Percentiles rank a stretch among this genome's conserved stretches.
Evolutionary conservation across 805 yeast genomes (phyloP).

Genomic region (Kuraishia ogatae): DNA sequence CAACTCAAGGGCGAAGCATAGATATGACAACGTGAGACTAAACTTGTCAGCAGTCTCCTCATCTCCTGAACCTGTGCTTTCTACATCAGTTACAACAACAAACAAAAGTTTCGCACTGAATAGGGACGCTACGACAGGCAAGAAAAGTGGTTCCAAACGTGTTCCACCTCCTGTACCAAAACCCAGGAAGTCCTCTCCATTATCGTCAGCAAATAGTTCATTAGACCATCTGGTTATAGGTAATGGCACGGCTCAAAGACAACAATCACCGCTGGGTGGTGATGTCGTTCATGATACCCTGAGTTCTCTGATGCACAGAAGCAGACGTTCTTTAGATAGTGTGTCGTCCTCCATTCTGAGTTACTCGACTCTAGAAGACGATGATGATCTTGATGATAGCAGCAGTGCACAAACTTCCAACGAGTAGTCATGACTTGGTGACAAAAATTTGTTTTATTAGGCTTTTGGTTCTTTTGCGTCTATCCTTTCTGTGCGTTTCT

Average conservation of each 20-base stretch:
- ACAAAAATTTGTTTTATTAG: too few species aligned
- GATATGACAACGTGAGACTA: not conserved
- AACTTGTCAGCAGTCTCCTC: not conserved
- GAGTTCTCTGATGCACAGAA: conserved; percentile 1
- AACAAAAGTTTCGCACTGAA: not conserved
- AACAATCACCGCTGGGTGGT: not conserved
- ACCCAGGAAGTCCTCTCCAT: not conserved
- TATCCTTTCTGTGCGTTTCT: not conserved
- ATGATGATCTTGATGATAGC: not conserved
- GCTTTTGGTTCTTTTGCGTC: not conserved
- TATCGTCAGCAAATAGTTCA: not conserved
- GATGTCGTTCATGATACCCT: conserved; percentile 2
- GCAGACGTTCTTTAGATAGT: not conserved
- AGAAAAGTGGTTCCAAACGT: not conserved
- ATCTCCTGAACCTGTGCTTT: not conserved
- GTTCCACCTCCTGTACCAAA: conserved; percentile 1
- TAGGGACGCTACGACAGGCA: not conserved
- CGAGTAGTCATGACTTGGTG: not conserved
- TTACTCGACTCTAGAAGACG: not conserved
- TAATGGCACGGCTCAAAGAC: not conserved
- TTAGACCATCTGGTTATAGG: not conserved
- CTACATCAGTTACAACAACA: not conserved
- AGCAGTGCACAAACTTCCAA: not conserved
- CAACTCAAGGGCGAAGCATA: not conserved
- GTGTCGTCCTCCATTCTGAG: not conserved